Evolutionary conservation across 1,284 basidiomycete species (phyloP).

Genomic region (Tilletiopsis washingtonensis): DNA sequence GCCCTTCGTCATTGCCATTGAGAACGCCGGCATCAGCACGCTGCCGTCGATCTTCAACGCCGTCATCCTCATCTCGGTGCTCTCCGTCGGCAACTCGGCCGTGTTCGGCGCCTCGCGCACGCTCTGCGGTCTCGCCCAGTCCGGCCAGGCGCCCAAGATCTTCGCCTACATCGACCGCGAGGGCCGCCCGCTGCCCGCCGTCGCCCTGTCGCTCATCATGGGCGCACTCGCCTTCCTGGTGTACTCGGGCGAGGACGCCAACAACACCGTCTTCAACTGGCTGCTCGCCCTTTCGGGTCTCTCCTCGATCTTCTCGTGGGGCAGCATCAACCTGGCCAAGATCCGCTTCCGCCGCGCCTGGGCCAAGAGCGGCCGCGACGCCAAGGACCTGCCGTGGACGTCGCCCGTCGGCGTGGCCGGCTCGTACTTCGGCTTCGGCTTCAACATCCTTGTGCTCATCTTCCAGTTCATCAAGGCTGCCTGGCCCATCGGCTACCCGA

Average conservation of each 20-base stretch:
- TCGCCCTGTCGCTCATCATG: conserved; percentile 36
- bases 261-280: conserved; percentile 49
- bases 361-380: conserved; percentile 50
- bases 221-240: conserved; percentile 39
- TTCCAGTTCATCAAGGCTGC: conserved; percentile 32
- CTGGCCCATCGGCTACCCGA: conserved; percentile 40
- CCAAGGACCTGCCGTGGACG: conserved; percentile 53
- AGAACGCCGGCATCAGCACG: conserved; percentile 48
- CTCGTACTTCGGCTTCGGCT: conserved; percentile 48
- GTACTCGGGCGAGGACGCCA: conserved; percentile 28
- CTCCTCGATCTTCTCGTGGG: conserved; percentile 52
- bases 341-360: conserved; percentile 53
- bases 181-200: conserved; percentile 51
- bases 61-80: conserved; percentile 49
- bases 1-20: conserved; percentile 53
- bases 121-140: conserved; percentile 42
- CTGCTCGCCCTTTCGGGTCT: conserved; percentile 53
- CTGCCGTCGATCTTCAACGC: conserved; percentile 52
- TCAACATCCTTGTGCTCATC: conserved; percentile 43
- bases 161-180: conserved; percentile 52
- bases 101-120: conserved; percentile 49
- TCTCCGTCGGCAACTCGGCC: conserved; percentile 48
- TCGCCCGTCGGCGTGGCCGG: conserved; percentile 52
- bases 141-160: conserved; percentile 50
- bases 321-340: conserved; percentile 34